Evolutionary conservation across 495 filamentous ascomycete genomes (phyloP).

Genomic region (Clohesyomyces aquaticus): DNA sequence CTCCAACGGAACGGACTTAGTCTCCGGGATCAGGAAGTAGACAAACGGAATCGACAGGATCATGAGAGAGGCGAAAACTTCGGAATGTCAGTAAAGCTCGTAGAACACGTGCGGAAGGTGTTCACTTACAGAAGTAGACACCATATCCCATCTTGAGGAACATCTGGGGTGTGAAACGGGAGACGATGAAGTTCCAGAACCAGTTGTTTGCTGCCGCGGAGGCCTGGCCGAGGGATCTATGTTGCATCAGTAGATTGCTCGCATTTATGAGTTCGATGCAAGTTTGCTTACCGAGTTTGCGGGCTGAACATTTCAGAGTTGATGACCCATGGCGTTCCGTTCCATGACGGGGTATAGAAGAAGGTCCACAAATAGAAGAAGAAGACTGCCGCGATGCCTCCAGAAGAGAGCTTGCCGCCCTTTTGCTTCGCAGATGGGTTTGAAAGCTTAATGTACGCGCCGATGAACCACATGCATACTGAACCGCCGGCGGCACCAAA

Average conservation of each 20-base stretch:
- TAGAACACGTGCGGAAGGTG: no score
- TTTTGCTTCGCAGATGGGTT: constrained; percentile 52
- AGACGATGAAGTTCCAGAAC: constrained; percentile 77
- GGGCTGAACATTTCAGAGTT: constrained; percentile 49
- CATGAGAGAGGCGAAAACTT: no score
- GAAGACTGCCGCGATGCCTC: constrained; percentile 71
- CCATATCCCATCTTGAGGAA: constrained; percentile 71
- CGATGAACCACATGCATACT: constrained; percentile 63
- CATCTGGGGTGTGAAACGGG: constrained; percentile 76
- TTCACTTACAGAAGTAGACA: constrained; percentile 78
- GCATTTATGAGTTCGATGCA: background rate
- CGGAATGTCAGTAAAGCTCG: no score
- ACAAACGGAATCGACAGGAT: no score
- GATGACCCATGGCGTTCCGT: constrained; percentile 56
- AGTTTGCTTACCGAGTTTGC: constrained; percentile 36
- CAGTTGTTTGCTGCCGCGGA: constrained; percentile 72
- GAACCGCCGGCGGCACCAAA: constrained; percentile 58
- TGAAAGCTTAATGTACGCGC: constrained; percentile 54
- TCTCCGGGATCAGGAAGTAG: constrained; percentile 49
- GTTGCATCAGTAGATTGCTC: background rate
- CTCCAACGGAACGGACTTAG: constrained; percentile 48
- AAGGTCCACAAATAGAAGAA: constrained; percentile 82
- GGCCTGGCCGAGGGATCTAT: constrained; percentile 63
- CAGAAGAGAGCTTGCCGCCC: constrained; percentile 51
- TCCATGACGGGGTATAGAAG: constrained; percentile 78